Conservation (phyloP, 768 basidiomycete species). For the Auricularia sp. region DNA sequence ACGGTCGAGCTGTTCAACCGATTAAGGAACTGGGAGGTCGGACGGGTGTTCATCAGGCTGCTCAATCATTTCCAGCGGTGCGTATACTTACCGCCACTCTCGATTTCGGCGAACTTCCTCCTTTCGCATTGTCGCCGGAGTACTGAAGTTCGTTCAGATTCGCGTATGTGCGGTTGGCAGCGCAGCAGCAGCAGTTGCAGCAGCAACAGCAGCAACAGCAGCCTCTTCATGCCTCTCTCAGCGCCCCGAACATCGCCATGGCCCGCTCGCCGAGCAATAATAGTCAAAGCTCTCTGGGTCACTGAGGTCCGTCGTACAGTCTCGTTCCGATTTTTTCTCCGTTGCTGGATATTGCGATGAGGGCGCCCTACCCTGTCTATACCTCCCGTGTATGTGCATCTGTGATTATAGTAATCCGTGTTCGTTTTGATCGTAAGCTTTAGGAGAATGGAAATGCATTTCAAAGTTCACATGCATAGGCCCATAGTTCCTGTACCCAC, state of each 20-base stretch:
- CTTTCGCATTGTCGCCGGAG: background rate
- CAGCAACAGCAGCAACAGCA: constrained; percentile 15
- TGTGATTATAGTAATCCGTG: no score
- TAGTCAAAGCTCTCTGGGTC: constrained; percentile 23
- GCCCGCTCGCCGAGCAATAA: constrained; percentile 36
- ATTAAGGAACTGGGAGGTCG: constrained; percentile 69
- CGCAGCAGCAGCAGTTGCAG: constrained; percentile 44
- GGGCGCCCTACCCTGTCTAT: no score
- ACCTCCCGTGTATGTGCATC: no score
- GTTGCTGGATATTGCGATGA: no score
- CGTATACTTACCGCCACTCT: no score
- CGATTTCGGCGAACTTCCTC: no score
- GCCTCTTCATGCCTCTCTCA: constrained; percentile 23
- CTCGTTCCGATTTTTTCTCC: no score
- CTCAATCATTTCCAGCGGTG: constrained; percentile 71
- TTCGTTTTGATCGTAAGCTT: no score
- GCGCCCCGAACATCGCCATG: constrained; percentile 10
- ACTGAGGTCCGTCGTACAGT: background rate
- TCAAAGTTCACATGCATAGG: no score
- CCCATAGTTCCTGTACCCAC: no score
- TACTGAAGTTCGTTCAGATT: constrained; percentile 33
- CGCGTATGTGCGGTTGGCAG: constrained; percentile 76
- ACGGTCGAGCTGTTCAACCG: constrained; percentile 81
- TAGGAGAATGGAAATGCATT: no score
- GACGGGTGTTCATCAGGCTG: constrained; percentile 62